Percentiles rank a stretch among this genome's conserved stretches.
Conservation (phyloP, 208 protist species). For the Angomonas desouzai region DNA sequence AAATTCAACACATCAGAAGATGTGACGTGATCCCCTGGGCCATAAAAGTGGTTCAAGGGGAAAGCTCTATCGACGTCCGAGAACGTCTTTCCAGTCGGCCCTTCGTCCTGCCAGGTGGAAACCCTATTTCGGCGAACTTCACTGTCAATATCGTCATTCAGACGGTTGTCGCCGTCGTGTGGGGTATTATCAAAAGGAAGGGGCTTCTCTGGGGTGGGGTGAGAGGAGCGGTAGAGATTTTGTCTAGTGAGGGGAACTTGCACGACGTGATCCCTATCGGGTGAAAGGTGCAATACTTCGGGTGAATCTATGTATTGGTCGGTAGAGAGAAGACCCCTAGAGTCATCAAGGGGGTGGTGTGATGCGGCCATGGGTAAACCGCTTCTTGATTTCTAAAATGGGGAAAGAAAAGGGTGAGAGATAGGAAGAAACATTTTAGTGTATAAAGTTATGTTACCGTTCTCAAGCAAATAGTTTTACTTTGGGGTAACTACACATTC, state of each 20-base stretch:
- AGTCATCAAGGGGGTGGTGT: no score
- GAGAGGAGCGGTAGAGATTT: not conserved
- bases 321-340: no score
- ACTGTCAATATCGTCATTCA: not conserved
- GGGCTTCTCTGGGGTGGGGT: not conserved
- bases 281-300: not conserved
- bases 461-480: no score
- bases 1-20: not conserved
- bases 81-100: not conserved
- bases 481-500: no score
- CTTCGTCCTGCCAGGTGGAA: conserved; percentile 6
- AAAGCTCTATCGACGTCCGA: not conserved
- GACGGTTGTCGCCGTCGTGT: not conserved
- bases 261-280: not conserved
- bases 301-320: not conserved
- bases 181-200: not conserved
- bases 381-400: no score
- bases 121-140: conserved; percentile 2
- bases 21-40: not conserved
- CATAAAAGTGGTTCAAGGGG: not conserved
- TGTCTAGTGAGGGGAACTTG: not conserved
- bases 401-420: no score
- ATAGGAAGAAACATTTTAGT: no score
- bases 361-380: no score
- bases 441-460: no score